These are phyloP conservation scores for Curvularia verruculosa DNA, from an alignment of 2,329 filamentous ascomycete genomes.

Conservation along the genomic window DNA sequence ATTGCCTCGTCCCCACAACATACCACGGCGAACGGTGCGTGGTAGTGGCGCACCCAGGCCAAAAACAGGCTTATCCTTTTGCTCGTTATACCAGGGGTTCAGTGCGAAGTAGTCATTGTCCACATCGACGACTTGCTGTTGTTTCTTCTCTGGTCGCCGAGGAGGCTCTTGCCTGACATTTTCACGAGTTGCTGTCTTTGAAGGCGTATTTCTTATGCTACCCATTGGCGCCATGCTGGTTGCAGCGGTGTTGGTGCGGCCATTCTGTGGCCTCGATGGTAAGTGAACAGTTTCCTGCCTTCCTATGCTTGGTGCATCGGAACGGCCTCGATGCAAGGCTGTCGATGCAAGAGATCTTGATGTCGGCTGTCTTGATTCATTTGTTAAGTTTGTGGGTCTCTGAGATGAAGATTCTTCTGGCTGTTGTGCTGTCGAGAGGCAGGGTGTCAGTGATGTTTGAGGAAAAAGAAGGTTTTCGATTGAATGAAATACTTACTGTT, in stretches of 20 bases:
- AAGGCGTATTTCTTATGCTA: conserved; percentile 18
- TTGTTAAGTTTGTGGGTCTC: conserved; percentile 6
- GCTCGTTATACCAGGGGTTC: conserved; percentile 62
- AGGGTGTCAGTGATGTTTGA: background rate
- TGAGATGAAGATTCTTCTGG: conserved; percentile 1
- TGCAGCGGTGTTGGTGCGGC: conserved; percentile 13
- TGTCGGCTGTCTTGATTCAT: conserved; percentile 14
- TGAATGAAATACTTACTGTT: conserved; percentile 9
- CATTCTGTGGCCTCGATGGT: conserved; percentile 11
- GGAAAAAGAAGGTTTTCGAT: background rate
- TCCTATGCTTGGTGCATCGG: conserved; percentile 25
- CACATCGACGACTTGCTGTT: conserved; percentile 45
- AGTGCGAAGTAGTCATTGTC: conserved; percentile 61
- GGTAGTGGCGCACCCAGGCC: conserved; percentile 61
- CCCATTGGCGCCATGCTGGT: conserved; percentile 21
- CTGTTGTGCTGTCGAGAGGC: conserved; percentile 1
- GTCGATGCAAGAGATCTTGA: conserved; percentile 14
- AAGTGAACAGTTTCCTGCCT: conserved; percentile 22
- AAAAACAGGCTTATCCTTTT: conserved; percentile 60
- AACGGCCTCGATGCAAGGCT: conserved; percentile 17
- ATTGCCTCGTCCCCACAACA: conserved; percentile 54
- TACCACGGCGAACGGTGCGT: conserved; percentile 60
- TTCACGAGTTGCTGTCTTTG: conserved; percentile 20
- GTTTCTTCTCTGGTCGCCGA: conserved; percentile 34
- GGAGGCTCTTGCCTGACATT: conserved; percentile 16